phyloP scores from a whole-genome alignment of 2,329 filamentous ascomycete genomes.

The Paraphoma sp. region DNA sequence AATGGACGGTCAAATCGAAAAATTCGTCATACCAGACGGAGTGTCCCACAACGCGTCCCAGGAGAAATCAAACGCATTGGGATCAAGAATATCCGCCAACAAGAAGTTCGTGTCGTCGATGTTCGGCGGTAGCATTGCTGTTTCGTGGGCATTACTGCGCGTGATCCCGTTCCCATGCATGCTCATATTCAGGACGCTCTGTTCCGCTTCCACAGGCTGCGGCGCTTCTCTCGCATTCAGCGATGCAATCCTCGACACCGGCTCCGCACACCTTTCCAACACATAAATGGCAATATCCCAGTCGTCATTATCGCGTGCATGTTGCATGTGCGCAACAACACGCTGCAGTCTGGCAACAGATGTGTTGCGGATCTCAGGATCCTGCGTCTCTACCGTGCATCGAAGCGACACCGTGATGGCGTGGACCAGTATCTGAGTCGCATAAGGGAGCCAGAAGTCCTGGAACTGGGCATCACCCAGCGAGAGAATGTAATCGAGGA shows the following conservation, averaged over 20 bases:
- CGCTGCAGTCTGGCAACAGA: constrained; percentile 57
- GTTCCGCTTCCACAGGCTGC: constrained; percentile 24
- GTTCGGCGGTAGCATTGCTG: constrained; percentile 14
- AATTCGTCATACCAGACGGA: constrained; percentile 42
- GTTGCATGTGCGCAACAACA: constrained; percentile 56
- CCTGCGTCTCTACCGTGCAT: constrained; percentile 59
- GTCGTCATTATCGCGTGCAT: constrained; percentile 57
- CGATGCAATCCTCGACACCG: constrained; percentile 45
- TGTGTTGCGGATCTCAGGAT: constrained; percentile 53
- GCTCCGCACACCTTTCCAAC: constrained; percentile 52
- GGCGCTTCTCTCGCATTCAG: constrained; percentile 29
- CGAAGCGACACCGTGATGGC: constrained; percentile 61
- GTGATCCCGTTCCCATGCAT: constrained; percentile 5
- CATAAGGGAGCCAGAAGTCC: constrained; percentile 60
- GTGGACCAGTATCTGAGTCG: constrained; percentile 61
- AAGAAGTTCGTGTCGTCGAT: constrained; percentile 39
- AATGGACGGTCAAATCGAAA: constrained; percentile 24
- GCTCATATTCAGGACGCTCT: constrained; percentile 10
- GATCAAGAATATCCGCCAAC: constrained; percentile 40
- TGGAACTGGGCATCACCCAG: constrained; percentile 56
- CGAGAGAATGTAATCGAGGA: constrained; percentile 58
- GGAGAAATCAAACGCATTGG: constrained; percentile 45
- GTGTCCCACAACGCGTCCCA: constrained; percentile 48
- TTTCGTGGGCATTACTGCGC: not conserved
- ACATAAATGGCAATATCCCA: constrained; percentile 65